Conservation (phyloP, 2,329 filamentous ascomycete species). For the Aspergillus versicolor region DNA sequence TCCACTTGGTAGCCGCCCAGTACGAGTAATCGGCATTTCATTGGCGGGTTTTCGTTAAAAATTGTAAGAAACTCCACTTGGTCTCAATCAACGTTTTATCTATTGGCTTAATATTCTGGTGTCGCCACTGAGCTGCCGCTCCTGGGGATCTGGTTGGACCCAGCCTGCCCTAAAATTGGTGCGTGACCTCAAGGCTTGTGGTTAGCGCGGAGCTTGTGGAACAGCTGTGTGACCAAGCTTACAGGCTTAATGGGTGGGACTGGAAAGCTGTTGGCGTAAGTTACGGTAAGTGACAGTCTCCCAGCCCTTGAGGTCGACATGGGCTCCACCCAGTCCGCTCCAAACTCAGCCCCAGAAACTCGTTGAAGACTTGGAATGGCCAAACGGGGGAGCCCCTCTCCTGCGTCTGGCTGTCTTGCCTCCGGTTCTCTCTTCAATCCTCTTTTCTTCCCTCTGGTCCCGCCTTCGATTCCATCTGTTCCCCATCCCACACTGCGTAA, state of each 20-base stretch:
- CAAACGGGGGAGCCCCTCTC: conserved; percentile 27
- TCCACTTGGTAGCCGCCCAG: conserved; percentile 16
- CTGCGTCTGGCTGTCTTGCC: neutral
- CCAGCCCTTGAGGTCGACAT: neutral
- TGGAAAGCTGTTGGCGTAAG: neutral
- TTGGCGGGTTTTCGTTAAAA: conserved; percentile 9
- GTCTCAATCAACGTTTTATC: neutral
- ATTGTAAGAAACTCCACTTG: conserved; percentile 14
- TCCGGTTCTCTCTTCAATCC: conserved; percentile 17
- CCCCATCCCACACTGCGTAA: conserved; percentile 26
- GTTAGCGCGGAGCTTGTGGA: conserved; percentile 15
- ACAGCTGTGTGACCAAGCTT: conserved; percentile 13
- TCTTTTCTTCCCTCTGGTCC: conserved; percentile 25
- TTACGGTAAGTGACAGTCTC: conserved; percentile 11
- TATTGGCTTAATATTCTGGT: conserved; percentile 14
- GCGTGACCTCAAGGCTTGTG: conserved; percentile 18
- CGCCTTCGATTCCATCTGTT: conserved; percentile 24
- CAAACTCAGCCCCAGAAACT: conserved; percentile 27
- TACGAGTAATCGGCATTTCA: neutral
- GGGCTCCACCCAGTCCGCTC: neutral
- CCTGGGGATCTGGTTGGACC: conserved; percentile 19
- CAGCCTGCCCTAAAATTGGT: conserved; percentile 19
- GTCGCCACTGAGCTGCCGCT: conserved; percentile 23
- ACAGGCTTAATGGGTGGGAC: neutral
- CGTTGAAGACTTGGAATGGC: conserved; percentile 10